Percentiles rank a stretch among this genome's conserved stretches.
These are phyloP conservation scores for Theobroma cacao DNA, from an alignment of 345 rosid species.

Conservation along the genomic window DNA sequence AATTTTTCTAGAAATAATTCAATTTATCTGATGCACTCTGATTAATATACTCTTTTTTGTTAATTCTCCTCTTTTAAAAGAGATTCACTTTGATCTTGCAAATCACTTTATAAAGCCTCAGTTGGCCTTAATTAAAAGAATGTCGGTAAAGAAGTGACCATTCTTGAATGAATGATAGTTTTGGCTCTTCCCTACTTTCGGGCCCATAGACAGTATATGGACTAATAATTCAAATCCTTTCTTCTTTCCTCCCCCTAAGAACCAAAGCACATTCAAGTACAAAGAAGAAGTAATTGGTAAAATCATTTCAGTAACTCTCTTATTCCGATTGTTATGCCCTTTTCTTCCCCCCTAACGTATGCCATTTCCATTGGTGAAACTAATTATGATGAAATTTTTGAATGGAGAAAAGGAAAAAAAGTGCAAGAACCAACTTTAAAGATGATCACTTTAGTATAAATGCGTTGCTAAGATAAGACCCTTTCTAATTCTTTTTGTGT, in stretches of 20 bases:
- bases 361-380: neutral
- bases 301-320: neutral
- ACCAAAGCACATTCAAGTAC: neutral
- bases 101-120: neutral
- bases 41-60: neutral
- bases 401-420: neutral
- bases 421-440: neutral
- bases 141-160: slow-evolving; percentile 17
- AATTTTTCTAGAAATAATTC: too few relatives aligned
- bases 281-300: neutral
- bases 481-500: neutral
- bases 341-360: neutral
- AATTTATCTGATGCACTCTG: neutral
- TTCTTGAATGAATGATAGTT: neutral
- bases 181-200: neutral
- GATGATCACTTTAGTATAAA: neutral
- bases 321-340: neutral
- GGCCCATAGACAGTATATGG: neutral
- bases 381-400: neutral
- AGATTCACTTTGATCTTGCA: neutral
- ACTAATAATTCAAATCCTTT: neutral
- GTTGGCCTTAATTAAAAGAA: neutral
- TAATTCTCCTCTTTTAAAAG: neutral
- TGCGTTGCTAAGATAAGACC: too few relatives aligned
- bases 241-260: neutral